Conservation (phyloP, 768 basidiomycete genomes). For the Hysterangium stoloniferum region DNA sequence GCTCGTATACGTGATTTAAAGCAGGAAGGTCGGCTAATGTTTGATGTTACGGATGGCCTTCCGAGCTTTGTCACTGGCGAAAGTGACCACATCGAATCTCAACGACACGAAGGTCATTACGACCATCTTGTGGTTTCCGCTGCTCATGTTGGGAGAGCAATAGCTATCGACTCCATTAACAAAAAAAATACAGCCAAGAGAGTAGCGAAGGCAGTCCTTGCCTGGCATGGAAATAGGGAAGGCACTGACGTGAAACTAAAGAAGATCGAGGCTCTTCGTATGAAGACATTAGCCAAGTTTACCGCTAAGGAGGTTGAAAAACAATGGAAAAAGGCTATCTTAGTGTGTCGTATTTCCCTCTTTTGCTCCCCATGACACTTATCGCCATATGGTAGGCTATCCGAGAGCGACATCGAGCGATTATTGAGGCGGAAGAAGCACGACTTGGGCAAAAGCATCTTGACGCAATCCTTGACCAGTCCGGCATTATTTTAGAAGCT, state of each 20-base stretch:
- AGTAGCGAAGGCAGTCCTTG: conserved; percentile 58
- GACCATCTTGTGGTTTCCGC: conserved; percentile 8
- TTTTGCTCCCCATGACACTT: too few species aligned
- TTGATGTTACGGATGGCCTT: conserved; percentile 19
- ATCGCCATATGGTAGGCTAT: conserved; percentile 45
- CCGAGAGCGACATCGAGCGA: conserved; percentile 57
- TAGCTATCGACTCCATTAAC: conserved; percentile 34
- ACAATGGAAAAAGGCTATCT: conserved; percentile 87
- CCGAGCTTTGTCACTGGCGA: conserved; percentile 2
- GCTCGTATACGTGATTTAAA: conserved; percentile 38
- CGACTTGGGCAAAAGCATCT: conserved; percentile 77
- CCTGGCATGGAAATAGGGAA: conserved; percentile 55
- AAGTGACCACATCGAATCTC: conserved; percentile 15
- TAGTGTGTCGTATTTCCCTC: conserved; percentile 39
- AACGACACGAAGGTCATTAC: conserved; percentile 22
- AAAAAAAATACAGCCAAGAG: conserved; percentile 40
- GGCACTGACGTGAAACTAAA: conserved; percentile 54
- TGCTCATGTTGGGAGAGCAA: conserved; percentile 7
- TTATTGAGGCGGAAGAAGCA: conserved; percentile 68
- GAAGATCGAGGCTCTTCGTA: conserved; percentile 58
- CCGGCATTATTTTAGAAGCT: conserved; percentile 76
- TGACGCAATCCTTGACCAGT: conserved; percentile 85
- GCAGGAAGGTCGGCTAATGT: conserved; percentile 38
- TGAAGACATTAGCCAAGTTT: conserved; percentile 60
- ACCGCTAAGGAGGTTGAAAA: conserved; percentile 60